These are phyloP conservation scores for Ophiognomonia clavigignenti-juglandacearum DNA, from an alignment of 2,329 filamentous ascomycete genomes.

Conservation along the genomic window DNA sequence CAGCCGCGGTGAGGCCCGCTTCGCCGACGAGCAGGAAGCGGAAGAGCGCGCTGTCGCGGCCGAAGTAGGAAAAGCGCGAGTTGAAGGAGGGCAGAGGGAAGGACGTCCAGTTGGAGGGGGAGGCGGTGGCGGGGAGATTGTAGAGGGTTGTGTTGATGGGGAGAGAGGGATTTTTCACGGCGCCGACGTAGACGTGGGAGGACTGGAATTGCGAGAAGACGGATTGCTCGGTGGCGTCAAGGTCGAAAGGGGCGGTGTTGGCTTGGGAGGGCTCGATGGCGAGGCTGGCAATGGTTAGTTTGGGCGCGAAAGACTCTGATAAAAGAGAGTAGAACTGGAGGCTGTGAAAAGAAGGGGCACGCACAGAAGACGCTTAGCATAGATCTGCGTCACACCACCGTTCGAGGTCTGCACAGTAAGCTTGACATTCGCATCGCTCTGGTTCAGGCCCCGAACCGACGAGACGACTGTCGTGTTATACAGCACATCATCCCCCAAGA, in stretches of 20 bases:
- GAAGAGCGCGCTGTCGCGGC: conserved; percentile 19
- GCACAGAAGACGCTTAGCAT: conserved; percentile 29
- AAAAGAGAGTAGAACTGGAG: too few relatives aligned
- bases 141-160: conserved; percentile 22
- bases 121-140: conserved; percentile 24
- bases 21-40: conserved; percentile 24
- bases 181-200: conserved; percentile 26
- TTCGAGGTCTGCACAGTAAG: conserved; percentile 24
- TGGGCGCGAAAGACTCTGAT: too few relatives aligned
- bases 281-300: too few relatives aligned
- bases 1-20: conserved; percentile 10
- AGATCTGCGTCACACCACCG: conserved; percentile 23
- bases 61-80: conserved; percentile 24
- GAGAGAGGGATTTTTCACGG: conserved; percentile 28
- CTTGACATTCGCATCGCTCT: conserved; percentile 24
- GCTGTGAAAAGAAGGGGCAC: too few relatives aligned
- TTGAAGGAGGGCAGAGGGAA: conserved; percentile 24
- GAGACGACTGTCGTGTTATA: conserved; percentile 30
- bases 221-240: conserved; percentile 25
- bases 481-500: conserved; percentile 32
- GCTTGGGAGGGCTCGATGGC: conserved; percentile 28
- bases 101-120: conserved; percentile 22
- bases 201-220: conserved; percentile 29
- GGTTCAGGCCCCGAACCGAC: conserved; percentile 23
- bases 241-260: conserved; percentile 27